These are phyloP conservation scores for Musa schizocarpa DNA, from an alignment of 176 grass and related monocot species.

Conservation along the genomic window DNA sequence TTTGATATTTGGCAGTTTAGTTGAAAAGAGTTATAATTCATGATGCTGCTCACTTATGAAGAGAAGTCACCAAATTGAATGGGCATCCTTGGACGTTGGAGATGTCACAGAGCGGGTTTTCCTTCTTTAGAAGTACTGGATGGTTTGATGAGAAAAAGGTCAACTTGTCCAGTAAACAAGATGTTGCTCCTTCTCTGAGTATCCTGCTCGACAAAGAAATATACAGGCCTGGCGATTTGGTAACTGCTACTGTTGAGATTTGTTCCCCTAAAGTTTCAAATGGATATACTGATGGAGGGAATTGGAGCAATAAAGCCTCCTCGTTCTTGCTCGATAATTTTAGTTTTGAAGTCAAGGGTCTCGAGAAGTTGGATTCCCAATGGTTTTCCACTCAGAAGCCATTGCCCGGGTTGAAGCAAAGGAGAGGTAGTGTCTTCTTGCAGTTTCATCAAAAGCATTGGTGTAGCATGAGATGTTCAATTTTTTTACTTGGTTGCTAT, in stretches of 20 bases:
- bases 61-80: constrained; percentile 14
- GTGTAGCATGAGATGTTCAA: not conserved
- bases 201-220: constrained; percentile 78
- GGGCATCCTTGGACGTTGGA: constrained; percentile 13
- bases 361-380: constrained; percentile 86
- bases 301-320: not conserved
- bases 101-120: constrained; percentile 67
- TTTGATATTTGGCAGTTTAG: not conserved
- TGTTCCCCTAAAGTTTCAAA: constrained; percentile 32
- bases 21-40: not conserved
- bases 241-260: constrained; percentile 63
- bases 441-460: not conserved
- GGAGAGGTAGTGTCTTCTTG: constrained; percentile 40
- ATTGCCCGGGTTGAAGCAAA: constrained; percentile 63
- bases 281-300: constrained; percentile 17
- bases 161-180: constrained; percentile 27
- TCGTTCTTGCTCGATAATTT: constrained; percentile 68
- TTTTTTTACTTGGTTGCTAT: not conserved
- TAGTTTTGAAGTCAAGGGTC: constrained; percentile 72
- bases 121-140: constrained; percentile 59
- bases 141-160: constrained; percentile 61
- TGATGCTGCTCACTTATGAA: not conserved
- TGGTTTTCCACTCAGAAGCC: constrained; percentile 76
- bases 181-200: constrained; percentile 57
- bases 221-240: constrained; percentile 67